Base-by-base conservation (phyloP, 371 early-diverging fungal species). In the Synchytrium microbalum region DNA sequence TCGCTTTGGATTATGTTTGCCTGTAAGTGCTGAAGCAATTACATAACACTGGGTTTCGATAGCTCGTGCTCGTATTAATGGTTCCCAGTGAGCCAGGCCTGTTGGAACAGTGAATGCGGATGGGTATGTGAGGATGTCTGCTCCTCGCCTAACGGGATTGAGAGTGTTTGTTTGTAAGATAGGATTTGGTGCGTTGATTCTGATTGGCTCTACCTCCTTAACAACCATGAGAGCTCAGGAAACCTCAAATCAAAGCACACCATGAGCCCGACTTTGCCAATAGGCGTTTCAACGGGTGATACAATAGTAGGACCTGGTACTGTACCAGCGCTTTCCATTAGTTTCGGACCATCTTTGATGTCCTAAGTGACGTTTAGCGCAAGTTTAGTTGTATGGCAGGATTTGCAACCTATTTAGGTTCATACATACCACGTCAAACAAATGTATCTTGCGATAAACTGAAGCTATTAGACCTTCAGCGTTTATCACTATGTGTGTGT, bases 31-130 rank as follows among this genome's bases (percentile, higher is more conserved):
- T 19, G 91, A 80, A 0, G 89, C 91, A 58, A 89, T 72, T n/a
- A 88, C 88, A 63, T 81, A 88, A 1, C 77, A 72, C 63, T 93
- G 93, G 1, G 87, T 91, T 67, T 93, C 93, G 54, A 93, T 91
- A 0, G 93, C 93, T 54, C 93, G 79, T 5, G 91, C 88, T 8
- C 90, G 79, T 52, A 93, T 71, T 25, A 93, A 79, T 0, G 83
- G 84, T 85, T 67, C 61, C 93, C 93, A 92, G 71, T 92, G 93
- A 24, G 92, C 89, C 60, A 77, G 75, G 1, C 93, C 93, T 1
- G 93, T 93, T 57, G 80, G 78, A 58, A 87, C 64, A 0, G 93
- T 92, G 68, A 93, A 93, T 0, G 91, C 93, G n/a, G 89, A 87
- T 23, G 93, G 92, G 67, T 80, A 93, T 14, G 89, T 82, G 26